Conservation (phyloP, 345 rosid species). For the Pistacia integerrima region DNA sequence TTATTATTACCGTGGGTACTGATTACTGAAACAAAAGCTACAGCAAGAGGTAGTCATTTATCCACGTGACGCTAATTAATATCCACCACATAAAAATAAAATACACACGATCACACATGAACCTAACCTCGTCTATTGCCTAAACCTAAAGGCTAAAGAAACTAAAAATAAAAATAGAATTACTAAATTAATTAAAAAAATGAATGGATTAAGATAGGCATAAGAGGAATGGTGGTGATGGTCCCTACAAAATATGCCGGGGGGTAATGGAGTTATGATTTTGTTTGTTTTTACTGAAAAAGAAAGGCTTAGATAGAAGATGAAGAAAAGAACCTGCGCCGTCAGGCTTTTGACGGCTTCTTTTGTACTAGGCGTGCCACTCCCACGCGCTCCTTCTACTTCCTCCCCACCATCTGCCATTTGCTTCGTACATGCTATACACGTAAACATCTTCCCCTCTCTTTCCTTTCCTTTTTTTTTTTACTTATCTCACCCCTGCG, state of each 20-base stretch:
- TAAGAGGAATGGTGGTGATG: neutral
- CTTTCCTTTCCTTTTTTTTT: neutral
- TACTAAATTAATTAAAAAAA: no score
- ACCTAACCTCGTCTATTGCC: neutral
- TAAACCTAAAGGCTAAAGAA: no score
- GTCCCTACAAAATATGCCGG: neutral
- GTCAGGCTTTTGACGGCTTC: conserved; percentile 99
- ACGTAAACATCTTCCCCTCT: conserved; percentile 68
- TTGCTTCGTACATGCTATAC: conserved; percentile 94
- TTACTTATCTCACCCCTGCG: neutral
- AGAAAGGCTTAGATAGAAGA: conserved; percentile 15
- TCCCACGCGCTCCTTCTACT: conserved; percentile 79
- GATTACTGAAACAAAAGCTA: neutral
- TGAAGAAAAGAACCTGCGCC: conserved; percentile 62
- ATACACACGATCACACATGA: neutral
- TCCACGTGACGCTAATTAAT: neutral
- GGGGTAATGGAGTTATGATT: neutral
- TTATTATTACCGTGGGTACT: neutral
- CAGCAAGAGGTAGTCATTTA: no score
- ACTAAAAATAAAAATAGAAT: no score
- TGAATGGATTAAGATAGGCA: neutral
- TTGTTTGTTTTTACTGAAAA: conserved; percentile 4
- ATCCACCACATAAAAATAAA: neutral
- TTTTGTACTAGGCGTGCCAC: conserved; percentile 75
- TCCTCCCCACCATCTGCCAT: conserved; percentile 76